phyloP scores from a whole-genome alignment of 2,329 filamentous ascomycete genomes.

The Exophiala calicioides region DNA sequence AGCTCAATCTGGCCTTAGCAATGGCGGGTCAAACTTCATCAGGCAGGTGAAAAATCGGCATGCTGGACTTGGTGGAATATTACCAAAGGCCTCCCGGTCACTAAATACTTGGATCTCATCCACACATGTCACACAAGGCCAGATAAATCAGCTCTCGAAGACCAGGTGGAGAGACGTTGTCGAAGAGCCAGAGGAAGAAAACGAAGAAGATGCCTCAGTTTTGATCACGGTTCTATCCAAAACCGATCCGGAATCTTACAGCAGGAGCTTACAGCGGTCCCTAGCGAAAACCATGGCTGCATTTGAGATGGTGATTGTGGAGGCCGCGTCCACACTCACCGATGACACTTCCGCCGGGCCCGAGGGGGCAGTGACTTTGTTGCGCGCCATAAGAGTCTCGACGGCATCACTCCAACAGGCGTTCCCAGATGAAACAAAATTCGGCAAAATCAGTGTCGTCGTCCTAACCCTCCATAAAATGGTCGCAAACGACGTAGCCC shows the following conservation, averaged over 20 bases:
- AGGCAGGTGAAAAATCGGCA: conserved; percentile 23
- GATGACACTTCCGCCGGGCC: conserved; percentile 1
- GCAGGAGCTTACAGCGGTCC: conserved; percentile 7
- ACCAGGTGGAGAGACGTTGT: conserved; percentile 30
- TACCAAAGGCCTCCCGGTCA: conserved; percentile 13
- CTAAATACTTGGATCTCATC: conserved; percentile 20
- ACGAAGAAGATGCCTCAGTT: conserved; percentile 26
- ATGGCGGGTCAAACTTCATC: conserved; percentile 17
- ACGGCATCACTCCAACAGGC: conserved; percentile 14
- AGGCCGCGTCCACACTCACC: conserved; percentile 6
- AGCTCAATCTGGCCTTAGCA: conserved; percentile 12
- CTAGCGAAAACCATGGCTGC: conserved; percentile 8
- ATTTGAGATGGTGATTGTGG: conserved; percentile 13
- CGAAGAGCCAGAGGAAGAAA: conserved; percentile 33
- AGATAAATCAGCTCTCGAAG: conserved; percentile 17
- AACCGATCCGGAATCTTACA: conserved; percentile 21
- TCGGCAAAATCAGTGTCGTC: conserved; percentile 10
- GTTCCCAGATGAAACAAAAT: conserved; percentile 12
- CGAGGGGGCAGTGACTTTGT: conserved; percentile 5
- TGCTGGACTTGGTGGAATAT: conserved; percentile 17
- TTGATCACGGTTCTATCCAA: conserved; percentile 19
- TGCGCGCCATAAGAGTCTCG: conserved; percentile 25
- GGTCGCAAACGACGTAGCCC: conserved; percentile 21
- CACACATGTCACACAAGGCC: conserved; percentile 10
- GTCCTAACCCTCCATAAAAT: conserved; percentile 16